Evolutionary conservation across 2,329 filamentous ascomycete genomes (phyloP).

Genomic region (Penicillium sumatraense): DNA sequence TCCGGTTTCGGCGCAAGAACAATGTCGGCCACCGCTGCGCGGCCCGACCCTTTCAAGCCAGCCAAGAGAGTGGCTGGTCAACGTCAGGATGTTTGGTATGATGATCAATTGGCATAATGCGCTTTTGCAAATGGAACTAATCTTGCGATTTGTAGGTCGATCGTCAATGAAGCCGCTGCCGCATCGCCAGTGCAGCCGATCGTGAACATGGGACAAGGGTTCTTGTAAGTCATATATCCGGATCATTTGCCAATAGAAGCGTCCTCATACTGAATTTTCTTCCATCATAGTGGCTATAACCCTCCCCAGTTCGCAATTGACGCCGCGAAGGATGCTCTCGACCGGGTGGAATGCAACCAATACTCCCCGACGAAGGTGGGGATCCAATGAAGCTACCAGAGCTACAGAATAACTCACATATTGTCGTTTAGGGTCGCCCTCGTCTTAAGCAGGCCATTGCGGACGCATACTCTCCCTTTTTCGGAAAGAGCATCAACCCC

Average conservation of each 20-base stretch:
- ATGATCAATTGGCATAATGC: background rate
- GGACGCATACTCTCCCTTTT: constrained; percentile 87
- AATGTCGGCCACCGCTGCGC: constrained; percentile 45
- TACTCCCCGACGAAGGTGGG: constrained; percentile 86
- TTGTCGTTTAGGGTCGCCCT: constrained; percentile 68
- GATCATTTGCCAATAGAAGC: background rate
- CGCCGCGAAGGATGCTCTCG: constrained; percentile 86
- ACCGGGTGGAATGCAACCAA: constrained; percentile 96
- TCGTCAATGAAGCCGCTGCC: constrained; percentile 70
- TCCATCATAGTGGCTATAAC: constrained; percentile 72
- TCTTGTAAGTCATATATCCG: constrained; percentile 49
- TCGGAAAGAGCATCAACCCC: constrained; percentile 79
- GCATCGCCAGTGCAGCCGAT: constrained; percentile 68
- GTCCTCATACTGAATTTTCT: background rate
- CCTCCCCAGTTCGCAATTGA: constrained; percentile 88
- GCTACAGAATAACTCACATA: constrained; percentile 10
- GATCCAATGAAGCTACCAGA: background rate
- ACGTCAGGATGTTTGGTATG: constrained; percentile 56
- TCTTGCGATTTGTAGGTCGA: constrained; percentile 53
- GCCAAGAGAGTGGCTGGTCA: constrained; percentile 55
- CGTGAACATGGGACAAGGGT: constrained; percentile 71
- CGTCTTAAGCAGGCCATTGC: constrained; percentile 91
- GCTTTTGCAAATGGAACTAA: constrained; percentile 8
- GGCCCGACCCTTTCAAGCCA: constrained; percentile 49
- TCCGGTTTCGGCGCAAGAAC: constrained; percentile 31